Conservation (phyloP, 352 stramenopile species). For the Phytopythium helicoides region DNA sequence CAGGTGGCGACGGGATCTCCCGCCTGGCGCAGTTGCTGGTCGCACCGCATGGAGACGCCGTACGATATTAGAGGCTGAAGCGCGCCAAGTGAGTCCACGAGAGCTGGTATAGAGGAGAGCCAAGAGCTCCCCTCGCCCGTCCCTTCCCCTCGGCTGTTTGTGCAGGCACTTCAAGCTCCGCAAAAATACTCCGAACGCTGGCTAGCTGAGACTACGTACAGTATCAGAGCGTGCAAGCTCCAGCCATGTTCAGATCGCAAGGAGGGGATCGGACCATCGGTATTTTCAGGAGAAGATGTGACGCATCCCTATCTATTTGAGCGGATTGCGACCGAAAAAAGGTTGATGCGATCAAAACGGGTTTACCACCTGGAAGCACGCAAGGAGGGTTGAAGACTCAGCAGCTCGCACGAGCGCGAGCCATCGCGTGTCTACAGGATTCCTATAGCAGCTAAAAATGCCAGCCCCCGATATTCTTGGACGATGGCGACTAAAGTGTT, state of each 20-base stretch:
- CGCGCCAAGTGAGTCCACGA: background rate
- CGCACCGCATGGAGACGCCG: background rate
- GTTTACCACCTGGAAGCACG: background rate
- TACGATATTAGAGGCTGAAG: background rate
- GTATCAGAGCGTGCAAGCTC: no score
- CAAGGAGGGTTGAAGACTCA: no score
- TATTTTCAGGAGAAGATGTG: background rate
- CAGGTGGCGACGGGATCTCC: background rate
- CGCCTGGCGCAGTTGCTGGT: constrained; percentile 2
- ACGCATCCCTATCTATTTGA: background rate
- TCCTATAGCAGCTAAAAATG: background rate
- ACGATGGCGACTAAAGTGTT: background rate
- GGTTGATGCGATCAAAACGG: background rate
- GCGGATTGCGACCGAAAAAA: background rate
- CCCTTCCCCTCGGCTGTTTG: constrained; percentile 3
- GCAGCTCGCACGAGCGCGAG: no score
- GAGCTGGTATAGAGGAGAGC: constrained; percentile 2
- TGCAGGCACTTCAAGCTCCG: background rate
- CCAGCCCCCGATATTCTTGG: background rate
- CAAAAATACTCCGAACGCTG: constrained; percentile 7
- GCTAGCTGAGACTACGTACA: background rate
- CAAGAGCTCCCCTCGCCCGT: background rate
- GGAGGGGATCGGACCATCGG: background rate
- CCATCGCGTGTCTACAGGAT: constrained; percentile 1
- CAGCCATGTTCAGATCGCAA: background rate